Percentiles rank a stretch among this genome's conserved stretches.
Conservation (phyloP, 352 stramenopile species). For the Globisporangium solare region DNA sequence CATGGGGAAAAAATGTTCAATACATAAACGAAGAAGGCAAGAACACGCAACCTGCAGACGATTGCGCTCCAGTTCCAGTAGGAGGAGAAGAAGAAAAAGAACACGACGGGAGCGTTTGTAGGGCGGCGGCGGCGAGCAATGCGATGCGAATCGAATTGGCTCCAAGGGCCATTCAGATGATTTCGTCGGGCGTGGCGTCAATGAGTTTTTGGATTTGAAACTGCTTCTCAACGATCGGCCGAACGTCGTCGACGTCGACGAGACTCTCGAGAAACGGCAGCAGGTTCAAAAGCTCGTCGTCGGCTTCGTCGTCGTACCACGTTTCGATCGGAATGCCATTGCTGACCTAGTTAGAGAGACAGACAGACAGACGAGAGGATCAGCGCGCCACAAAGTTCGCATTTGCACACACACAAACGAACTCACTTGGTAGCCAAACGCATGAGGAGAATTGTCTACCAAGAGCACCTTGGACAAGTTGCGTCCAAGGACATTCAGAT, state of each 20-base stretch:
- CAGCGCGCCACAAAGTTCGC: neutral
- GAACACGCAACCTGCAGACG: neutral
- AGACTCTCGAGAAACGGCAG: conserved; percentile 93
- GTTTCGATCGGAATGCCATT: conserved; percentile 98
- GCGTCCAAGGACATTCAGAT: conserved; percentile 95
- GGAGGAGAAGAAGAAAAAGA: no score
- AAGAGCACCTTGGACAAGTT: conserved; percentile 90
- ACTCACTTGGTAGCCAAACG: conserved; percentile 95
- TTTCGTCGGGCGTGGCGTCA: conserved; percentile 58
- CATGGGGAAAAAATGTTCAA: neutral
- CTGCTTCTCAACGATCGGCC: conserved; percentile 83
- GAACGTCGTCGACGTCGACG: conserved; percentile 84
- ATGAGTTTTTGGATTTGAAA: conserved; percentile 93
- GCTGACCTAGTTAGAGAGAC: conserved; percentile 54
- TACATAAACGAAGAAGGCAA: neutral
- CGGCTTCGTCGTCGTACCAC: conserved; percentile 96
- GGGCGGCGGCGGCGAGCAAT: no score
- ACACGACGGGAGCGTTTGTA: no score
- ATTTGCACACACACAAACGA: no score
- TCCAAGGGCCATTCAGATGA: conserved; percentile 18
- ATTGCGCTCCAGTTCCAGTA: no score
- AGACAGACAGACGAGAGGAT: neutral
- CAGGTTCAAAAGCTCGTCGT: conserved; percentile 96
- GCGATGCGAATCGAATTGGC: neutral
- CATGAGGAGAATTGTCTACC: conserved; percentile 98